These are phyloP conservation scores for Phytophthora colocasiae DNA, from an alignment of 352 stramenopile species.

Conservation along the genomic window DNA sequence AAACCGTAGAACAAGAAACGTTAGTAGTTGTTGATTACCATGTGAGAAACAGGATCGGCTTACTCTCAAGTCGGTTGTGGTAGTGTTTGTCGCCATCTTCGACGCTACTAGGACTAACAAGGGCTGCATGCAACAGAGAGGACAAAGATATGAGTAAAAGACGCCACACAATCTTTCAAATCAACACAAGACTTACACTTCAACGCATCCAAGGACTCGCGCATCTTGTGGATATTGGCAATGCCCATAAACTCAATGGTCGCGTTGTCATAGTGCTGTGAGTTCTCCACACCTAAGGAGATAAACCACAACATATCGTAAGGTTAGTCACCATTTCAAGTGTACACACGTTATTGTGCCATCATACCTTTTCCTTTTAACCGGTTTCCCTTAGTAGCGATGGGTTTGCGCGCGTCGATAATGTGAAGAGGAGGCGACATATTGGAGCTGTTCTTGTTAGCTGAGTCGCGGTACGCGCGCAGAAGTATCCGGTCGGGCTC, in stretches of 20 bases:
- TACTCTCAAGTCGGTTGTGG: conserved; percentile 88
- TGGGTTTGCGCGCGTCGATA: conserved; percentile 83
- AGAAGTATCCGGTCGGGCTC: conserved; percentile 93
- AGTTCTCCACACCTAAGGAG: conserved; percentile 94
- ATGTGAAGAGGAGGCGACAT: conserved; percentile 84
- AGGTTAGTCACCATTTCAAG: conserved; percentile 1
- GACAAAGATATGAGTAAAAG: conserved; percentile 12
- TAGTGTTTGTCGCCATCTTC: conserved; percentile 91
- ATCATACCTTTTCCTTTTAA: conserved; percentile 81
- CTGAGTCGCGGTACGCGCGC: conserved; percentile 85
- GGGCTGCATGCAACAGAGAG: conserved; percentile 41
- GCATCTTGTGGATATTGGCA: conserved; percentile 99
- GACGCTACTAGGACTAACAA: conserved; percentile 81
- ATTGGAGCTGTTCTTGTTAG: conserved; percentile 76
- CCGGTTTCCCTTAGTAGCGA: conserved; percentile 84
- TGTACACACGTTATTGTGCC: neutral
- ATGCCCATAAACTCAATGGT: conserved; percentile 98
- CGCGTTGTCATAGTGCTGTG: conserved; percentile 95
- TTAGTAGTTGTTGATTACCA: conserved; percentile 2
- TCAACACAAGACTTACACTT: conserved; percentile 53
- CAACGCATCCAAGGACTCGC: conserved; percentile 92
- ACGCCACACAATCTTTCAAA: neutral
- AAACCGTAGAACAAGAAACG: conserved; percentile 6
- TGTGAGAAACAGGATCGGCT: conserved; percentile 2
- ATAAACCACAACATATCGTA: conserved; percentile 13